Evolutionary conservation across 1,284 basidiomycete genomes (phyloP), one percentile per base, ranked within the genome.

Genomic region (Puccinia novopanici): DNA sequence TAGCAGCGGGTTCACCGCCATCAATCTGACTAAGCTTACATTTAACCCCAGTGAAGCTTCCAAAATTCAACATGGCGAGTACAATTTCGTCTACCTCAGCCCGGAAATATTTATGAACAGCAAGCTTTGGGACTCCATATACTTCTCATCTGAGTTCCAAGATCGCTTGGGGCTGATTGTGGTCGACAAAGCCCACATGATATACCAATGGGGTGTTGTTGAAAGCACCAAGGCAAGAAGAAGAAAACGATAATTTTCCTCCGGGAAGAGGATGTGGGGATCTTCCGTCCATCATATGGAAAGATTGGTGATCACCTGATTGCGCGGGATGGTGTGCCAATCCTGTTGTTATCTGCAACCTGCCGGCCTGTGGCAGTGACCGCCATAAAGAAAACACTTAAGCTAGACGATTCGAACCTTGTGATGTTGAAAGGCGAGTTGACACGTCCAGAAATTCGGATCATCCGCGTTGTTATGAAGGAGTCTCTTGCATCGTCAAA

Each of bases 221-320:
- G 13, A n/a, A 15, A 12, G 61, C 61, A 12, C 4, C 10, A 9
- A n/a, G 61, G 61, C 10, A 34, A 24, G 27, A n/a, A 8, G 17
- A 52, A 52, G 17, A 52, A 19, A 19, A 12, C 17, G 19, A 13
- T 4, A 4, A 17, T 17, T 4, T 17, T 12, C 50, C 9, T 12
- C 4, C 4, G 50, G 50, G 10, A 52, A 4, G 22, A 45, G 19
- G 68, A 71, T 27, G 2, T 40, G 15, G 68, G 2, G 12, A 4
- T 71, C 15, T 71, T 71, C 45, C 42, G 68, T 2, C 68, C 68
- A 5, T 45, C 37, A 1, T 71, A 71, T 45, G 68, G 68, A 19
- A 27, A 71, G 13, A 24, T 71, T 4, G 68, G 68, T 2, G 3
- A 1, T 13, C 68, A 52, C 9, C 27, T 71, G 13, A 71, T 71